Percentiles rank a stretch among this genome's conserved stretches.
Conservation (phyloP, 179 eudicot species). For the Beta lomatogona region DNA sequence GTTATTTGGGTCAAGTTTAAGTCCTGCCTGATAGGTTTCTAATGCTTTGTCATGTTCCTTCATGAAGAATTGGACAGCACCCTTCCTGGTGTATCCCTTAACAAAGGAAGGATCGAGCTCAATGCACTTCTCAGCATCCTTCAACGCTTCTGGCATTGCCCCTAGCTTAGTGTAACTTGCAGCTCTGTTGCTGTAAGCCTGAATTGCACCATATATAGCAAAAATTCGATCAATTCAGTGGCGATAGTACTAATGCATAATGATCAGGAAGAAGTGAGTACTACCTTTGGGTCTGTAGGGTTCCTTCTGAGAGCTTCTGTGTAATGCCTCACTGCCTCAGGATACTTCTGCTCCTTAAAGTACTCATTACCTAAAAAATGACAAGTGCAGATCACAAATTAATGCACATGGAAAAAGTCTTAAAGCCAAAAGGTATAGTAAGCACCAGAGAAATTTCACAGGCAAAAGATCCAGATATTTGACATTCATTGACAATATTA, state of each 20-base stretch:
- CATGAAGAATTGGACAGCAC: slow-evolving; percentile 93
- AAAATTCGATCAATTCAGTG: not conserved
- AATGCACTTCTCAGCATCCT: slow-evolving; percentile 93
- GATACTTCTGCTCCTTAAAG: slow-evolving; percentile 81
- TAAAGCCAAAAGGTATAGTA: too few species aligned
- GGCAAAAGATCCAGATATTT: too few species aligned
- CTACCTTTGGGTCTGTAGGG: slow-evolving; percentile 73
- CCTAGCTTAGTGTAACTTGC: slow-evolving; percentile 87
- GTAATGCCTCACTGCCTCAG: slow-evolving; percentile 84
- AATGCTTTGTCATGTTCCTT: slow-evolving; percentile 88
- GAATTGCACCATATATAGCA: slow-evolving; percentile 8
- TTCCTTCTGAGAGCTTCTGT: slow-evolving; percentile 82
- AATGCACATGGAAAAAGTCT: not conserved
- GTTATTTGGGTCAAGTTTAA: slow-evolving; percentile 73
- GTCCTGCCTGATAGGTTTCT: slow-evolving; percentile 89
- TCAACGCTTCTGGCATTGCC: slow-evolving; percentile 91
- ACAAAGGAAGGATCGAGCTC: slow-evolving; percentile 89
- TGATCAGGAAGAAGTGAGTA: not conserved
- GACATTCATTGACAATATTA: too few species aligned
- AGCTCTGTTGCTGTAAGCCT: slow-evolving; percentile 94
- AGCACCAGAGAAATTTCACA: too few species aligned
- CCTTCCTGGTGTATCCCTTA: slow-evolving; percentile 91
- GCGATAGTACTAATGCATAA: not conserved
- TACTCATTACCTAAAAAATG: slow-evolving; percentile 59
- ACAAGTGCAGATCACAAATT: not conserved